phyloP scores from a whole-genome alignment of 176 grass and related monocot genomes.

The Puya raimondii region DNA sequence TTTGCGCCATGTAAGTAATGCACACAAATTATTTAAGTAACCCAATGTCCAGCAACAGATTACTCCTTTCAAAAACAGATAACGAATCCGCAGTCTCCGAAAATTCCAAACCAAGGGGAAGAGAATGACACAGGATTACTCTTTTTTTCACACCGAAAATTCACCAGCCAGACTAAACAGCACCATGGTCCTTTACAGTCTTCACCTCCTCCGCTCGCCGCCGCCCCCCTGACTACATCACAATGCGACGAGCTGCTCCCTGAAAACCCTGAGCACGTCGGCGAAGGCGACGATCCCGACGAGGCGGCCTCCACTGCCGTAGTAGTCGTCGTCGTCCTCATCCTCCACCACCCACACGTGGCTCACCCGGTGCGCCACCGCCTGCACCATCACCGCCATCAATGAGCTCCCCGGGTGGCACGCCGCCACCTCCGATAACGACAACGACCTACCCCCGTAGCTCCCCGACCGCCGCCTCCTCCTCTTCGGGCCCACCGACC shows the following conservation, averaged over 20 bases:
- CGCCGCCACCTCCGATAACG: slow-evolving; percentile 40
- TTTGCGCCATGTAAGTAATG: no score
- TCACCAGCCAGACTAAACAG: no score
- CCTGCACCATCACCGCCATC: slow-evolving; percentile 73
- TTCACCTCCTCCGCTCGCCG: not conserved
- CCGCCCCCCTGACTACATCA: not conserved
- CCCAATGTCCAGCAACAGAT: no score
- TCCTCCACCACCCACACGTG: slow-evolving; percentile 80
- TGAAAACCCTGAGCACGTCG: slow-evolving; percentile 58
- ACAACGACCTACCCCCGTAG: slow-evolving; percentile 33
- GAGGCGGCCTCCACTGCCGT: slow-evolving; percentile 34
- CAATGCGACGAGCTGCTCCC: slow-evolving; percentile 41
- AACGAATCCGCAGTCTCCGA: no score
- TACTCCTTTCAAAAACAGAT: no score
- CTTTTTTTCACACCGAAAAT: no score
- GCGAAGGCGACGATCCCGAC: slow-evolving; percentile 60
- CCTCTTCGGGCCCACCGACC: slow-evolving; percentile 14
- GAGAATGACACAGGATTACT: no score
- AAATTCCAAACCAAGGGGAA: no score
- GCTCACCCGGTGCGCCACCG: slow-evolving; percentile 47
- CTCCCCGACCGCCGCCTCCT: slow-evolving; percentile 39
- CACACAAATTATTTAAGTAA: no score
- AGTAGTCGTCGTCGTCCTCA: slow-evolving; percentile 39
- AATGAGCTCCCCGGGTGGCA: slow-evolving; percentile 64
- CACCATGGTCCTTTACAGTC: no score